Evolutionary conservation across 805 yeast genomes (phyloP), one percentile per base, ranked within the genome.

Genomic region (Suhomyces sp.): DNA sequence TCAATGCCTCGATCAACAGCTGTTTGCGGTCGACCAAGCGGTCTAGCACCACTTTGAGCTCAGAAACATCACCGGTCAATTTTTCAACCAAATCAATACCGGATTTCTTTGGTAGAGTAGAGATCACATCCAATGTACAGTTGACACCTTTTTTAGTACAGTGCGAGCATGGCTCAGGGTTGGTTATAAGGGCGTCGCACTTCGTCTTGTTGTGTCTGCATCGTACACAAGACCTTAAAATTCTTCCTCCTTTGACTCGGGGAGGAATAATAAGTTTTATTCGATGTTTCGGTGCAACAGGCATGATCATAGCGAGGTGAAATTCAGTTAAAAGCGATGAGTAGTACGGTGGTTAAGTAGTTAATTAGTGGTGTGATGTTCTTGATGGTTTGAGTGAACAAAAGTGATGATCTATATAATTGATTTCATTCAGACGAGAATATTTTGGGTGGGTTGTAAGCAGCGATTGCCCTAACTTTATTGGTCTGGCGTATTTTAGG

Each of bases 151-250:
- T 75, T 61, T 77, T 81, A 4, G 69, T 56, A 62, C 90, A 85
- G 27, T 80, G 75, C 2, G 84, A 64, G 59, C 90, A 85, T 0
- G 87, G 79, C 21, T 66, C 61, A 3, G 89, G 89, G 33, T 72
- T 65, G 13, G 81, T 78, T 21, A 61, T 60, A 12, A 67, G 56
- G 10, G 85, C 85, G 60, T 85, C 85, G 65, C 90, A 85, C 59
- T 78, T 82, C 15, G 85, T 83, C 63, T 85, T 85, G 58, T 83
- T 86, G 59, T 80, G 80, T 33, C 89, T 73, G 64, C 90, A 85
- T 29, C 86, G 71, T 4, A 79, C 73, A 61, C 90, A 85, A 9
- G 87, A 79, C 58, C 83, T 83, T 46, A 64, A 57, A 24, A 63
- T 41, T 49, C 54, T 59, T n/a, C 53, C 59, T 19, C 63, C 64